Percentiles rank a stretch among this genome's conserved stretches.
Evolutionary conservation across 768 basidiomycete genomes (phyloP).

Genomic region (Lanmaoa rubissima): DNA sequence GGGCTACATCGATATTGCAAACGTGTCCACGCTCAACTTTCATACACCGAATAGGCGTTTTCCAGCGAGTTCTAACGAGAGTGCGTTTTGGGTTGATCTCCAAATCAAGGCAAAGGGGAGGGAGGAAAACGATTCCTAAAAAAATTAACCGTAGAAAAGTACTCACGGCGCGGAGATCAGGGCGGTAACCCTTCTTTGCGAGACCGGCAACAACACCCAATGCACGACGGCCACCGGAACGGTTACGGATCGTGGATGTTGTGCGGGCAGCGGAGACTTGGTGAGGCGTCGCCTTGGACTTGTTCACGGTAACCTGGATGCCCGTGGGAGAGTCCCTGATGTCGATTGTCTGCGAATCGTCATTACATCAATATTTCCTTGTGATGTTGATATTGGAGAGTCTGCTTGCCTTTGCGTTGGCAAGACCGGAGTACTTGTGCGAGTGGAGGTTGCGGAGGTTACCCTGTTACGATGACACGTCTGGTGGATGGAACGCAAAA

Average conservation of each 20-base stretch:
- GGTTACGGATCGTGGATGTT: constrained; percentile 56
- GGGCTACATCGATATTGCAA: constrained; percentile 62
- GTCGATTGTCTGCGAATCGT: constrained; percentile 55
- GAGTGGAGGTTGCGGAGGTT: constrained; percentile 88
- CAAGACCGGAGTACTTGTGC: constrained; percentile 88
- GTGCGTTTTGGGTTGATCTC: constrained; percentile 46
- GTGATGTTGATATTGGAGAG: neutral
- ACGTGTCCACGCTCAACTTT: constrained; percentile 93
- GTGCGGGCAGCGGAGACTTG: constrained; percentile 49
- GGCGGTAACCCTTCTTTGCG: constrained; percentile 70
- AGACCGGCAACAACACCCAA: constrained; percentile 57
- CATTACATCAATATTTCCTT: neutral
- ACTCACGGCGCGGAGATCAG: constrained; percentile 77
- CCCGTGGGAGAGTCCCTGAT: constrained; percentile 54
- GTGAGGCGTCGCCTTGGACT: constrained; percentile 53
- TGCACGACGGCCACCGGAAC: constrained; percentile 70
- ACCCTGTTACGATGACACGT: constrained; percentile 47
- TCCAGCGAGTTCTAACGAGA: constrained; percentile 95
- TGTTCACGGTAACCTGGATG: constrained; percentile 63
- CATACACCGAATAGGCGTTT: constrained; percentile 54
- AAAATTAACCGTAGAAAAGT: neutral
- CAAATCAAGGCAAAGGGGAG: neutral
- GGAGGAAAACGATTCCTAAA: neutral
- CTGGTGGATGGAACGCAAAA: neutral
- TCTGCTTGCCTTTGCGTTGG: constrained; percentile 69